Evolutionary conservation across 345 rosid genomes (phyloP), one percentile per base, ranked within the genome.

Genomic region (Litchi chinensis): DNA sequence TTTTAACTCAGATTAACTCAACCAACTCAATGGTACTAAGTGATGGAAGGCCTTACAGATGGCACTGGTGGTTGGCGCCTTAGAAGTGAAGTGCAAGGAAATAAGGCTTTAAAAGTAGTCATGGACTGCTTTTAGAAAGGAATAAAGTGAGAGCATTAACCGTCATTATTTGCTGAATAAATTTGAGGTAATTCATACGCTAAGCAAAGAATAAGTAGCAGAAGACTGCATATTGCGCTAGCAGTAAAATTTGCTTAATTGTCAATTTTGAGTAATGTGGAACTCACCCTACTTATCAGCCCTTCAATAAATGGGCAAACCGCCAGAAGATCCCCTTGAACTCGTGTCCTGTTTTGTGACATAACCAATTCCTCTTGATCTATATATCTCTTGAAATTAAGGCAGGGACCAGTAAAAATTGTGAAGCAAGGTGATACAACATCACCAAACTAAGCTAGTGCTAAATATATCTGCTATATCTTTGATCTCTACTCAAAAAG

Each of bases 51-150:
- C 10, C 63, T 54, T 11, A 64, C 13, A 11, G 39, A 21, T 50
- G 60, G 79, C 24, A 70, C 26, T 5, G 68, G 76, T 21, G 50
- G 73, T 73, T 65, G 73, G 72, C 68, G 54, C 28, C 79, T 54
- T 81, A 52, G 24, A 71, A 76, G 70, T 71, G 59, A 63, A 74
- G 54, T 52, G n/a, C 16, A 76, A 71, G 77, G 32, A 48, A 76
- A 48, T 80, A 50, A 76, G 32, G 28, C 70, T 65, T 70, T 40
- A 76, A 68, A 63, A 75, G 39, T 50, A 69, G 69, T 75, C 75
- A 75, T 62, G 69, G 43, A 26, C 8, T 63, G 41, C 44, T 43
- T 24, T 64, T 22, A 39, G 7, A 21, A 64, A 43, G 10, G 41
- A 13, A 9, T 43, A 5, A 43, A 12, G 54, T 2, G 59, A 74